A percentile compares a stretch with the other conserved stretches of the same genome.
phyloP scores from a whole-genome alignment of 2,329 filamentous ascomycete genomes.

The Mollisia scopiformis region DNA sequence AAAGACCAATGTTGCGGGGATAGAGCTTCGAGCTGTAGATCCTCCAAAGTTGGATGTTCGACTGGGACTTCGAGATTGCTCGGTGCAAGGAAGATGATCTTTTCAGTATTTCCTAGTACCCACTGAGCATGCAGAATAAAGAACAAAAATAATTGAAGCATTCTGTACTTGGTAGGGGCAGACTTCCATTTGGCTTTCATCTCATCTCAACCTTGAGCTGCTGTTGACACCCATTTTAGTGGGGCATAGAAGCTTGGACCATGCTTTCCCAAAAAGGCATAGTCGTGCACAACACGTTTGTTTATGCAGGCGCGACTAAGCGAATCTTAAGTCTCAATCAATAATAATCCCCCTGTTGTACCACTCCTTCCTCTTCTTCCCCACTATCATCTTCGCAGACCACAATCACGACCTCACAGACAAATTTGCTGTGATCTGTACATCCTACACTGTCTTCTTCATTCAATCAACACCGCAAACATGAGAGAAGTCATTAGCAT shows the following conservation, averaged over 20 bases:
- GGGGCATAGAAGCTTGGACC: conserved; percentile 18
- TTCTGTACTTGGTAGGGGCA: neutral
- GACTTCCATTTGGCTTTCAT: neutral
- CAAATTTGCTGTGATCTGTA: conserved; percentile 29
- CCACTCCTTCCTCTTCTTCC: conserved; percentile 27
- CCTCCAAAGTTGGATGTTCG: conserved; percentile 56
- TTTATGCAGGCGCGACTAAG: conserved; percentile 4
- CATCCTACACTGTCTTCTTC: conserved; percentile 16
- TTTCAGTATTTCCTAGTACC: conserved; percentile 79
- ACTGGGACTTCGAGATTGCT: conserved; percentile 56
- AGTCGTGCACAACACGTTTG: conserved; percentile 5
- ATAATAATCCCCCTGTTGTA: conserved; percentile 27
- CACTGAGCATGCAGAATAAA: conserved; percentile 20
- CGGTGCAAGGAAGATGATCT: conserved; percentile 84
- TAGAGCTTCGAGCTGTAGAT: conserved; percentile 67
- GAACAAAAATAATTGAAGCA: conserved; percentile 23
- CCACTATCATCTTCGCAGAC: conserved; percentile 28
- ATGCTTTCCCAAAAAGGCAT: neutral
- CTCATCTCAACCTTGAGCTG: neutral
- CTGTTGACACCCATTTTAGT: neutral
- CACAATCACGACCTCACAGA: conserved; percentile 22
- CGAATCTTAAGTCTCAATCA: conserved; percentile 26
- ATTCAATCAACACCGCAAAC: conserved; percentile 49
- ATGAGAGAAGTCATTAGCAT: conserved; percentile 99
- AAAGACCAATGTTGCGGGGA: conserved; percentile 59